Conservation (phyloP, 139 green algal genomes). For the Volvox reticuliferus region DNA sequence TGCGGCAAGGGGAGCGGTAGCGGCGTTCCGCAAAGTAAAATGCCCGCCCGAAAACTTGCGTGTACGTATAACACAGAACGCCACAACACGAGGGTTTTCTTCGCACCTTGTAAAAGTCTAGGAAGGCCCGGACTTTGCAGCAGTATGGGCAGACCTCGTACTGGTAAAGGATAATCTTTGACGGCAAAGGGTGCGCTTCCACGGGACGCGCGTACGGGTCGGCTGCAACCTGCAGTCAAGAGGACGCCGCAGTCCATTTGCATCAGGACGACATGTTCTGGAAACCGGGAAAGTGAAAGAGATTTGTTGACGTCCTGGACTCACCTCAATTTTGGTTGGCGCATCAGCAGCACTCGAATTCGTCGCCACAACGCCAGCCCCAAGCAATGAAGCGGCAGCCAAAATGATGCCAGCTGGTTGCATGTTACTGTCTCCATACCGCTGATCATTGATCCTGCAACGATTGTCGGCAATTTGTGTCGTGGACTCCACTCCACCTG, state of each 20-base stretch:
- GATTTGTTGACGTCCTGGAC: not conserved
- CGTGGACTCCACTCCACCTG: not conserved
- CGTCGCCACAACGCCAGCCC: not conserved
- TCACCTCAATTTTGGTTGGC: constrained; percentile 11
- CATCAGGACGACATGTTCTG: too few species aligned
- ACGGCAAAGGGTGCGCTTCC: constrained; percentile 47
- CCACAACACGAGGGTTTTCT: too few species aligned
- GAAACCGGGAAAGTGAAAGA: too few species aligned
- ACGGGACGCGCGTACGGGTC: constrained; percentile 56
- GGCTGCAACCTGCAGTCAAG: constrained; percentile 13
- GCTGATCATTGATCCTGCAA: not conserved
- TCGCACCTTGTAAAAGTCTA: constrained; percentile 93
- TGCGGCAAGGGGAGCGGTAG: not conserved
- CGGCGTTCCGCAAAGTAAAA: not conserved
- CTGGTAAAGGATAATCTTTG: constrained; percentile 86
- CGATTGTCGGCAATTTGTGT: not conserved
- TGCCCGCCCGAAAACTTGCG: not conserved
- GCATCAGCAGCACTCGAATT: not conserved
- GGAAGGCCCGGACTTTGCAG: constrained; percentile 97
- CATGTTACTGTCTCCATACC: not conserved
- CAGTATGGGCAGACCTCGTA: constrained; percentile 99
- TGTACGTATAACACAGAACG: too few species aligned
- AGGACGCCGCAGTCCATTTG: too few species aligned
- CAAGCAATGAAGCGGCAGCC: not conserved
- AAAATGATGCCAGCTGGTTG: not conserved